Percentiles rank a stretch among this genome's conserved stretches.
phyloP scores from a whole-genome alignment of 139 green algal genomes.

The Parachlorella kessleri region DNA sequence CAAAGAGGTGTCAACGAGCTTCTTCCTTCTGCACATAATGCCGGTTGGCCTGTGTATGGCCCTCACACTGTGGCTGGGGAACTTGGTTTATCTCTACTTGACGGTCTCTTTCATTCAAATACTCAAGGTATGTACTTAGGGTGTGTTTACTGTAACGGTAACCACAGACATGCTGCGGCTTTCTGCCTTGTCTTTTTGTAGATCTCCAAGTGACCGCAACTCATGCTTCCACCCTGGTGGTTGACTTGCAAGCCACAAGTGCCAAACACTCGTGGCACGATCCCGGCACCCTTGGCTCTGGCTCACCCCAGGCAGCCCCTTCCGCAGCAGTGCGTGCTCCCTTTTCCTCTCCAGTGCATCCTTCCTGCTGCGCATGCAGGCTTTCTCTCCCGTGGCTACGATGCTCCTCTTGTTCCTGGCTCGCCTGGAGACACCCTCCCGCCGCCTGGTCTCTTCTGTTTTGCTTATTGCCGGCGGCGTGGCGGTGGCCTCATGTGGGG shows the following conservation, averaged over 20 bases:
- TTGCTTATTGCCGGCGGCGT: constrained; percentile 72
- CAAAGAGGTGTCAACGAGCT: constrained; percentile 37
- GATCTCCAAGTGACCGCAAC: no score
- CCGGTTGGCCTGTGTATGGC: constrained; percentile 66
- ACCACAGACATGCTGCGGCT: neutral
- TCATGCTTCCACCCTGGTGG: no score
- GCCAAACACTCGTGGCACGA: no score
- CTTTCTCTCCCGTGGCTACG: constrained; percentile 89
- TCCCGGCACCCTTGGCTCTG: no score
- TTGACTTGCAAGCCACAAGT: no score
- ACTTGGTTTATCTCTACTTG: constrained; percentile 63
- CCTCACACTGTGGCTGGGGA: constrained; percentile 57
- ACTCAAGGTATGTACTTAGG: neutral
- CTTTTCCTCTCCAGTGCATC: no score
- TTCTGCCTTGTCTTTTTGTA: neutral
- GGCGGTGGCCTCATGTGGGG: constrained; percentile 70
- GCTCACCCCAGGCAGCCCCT: no score
- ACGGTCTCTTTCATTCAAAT: no score
- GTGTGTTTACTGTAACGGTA: no score
- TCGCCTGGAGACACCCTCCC: constrained; percentile 70
- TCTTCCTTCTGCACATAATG: constrained; percentile 58
- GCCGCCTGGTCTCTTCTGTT: constrained; percentile 56
- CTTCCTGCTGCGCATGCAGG: no score
- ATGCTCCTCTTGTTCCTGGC: constrained; percentile 85
- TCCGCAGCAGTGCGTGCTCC: no score